Conservation (phyloP, 2,329 filamentous ascomycete genomes). For the Penicillium sp. region DNA sequence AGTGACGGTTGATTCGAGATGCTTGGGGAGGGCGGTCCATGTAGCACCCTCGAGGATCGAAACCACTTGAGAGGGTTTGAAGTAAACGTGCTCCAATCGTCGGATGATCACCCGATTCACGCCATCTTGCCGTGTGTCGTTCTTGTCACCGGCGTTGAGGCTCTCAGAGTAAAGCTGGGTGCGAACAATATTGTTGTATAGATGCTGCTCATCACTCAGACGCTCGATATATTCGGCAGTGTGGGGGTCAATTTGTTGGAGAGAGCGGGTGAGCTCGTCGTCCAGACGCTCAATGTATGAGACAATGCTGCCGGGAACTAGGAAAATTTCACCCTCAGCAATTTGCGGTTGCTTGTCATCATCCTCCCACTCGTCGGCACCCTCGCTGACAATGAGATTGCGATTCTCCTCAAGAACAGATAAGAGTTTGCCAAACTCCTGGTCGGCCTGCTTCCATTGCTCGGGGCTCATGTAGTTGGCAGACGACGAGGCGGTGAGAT, state of each 20-base stretch:
- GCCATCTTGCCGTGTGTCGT: slow-evolving; percentile 75
- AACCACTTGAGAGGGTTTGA: slow-evolving; percentile 93
- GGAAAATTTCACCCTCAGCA: slow-evolving; percentile 66
- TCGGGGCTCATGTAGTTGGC: slow-evolving; percentile 82
- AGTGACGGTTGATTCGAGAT: slow-evolving; percentile 72
- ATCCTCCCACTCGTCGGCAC: slow-evolving; percentile 96
- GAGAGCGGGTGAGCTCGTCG: slow-evolving; percentile 92
- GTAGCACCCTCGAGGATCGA: slow-evolving; percentile 90
- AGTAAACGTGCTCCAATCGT: slow-evolving; percentile 94
- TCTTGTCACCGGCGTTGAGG: slow-evolving; percentile 61
- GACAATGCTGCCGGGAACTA: slow-evolving; percentile 90
- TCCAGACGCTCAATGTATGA: slow-evolving; percentile 93
- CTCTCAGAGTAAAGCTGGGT: slow-evolving; percentile 82
- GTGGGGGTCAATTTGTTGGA: slow-evolving; percentile 96
- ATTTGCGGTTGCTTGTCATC: slow-evolving; percentile 85
- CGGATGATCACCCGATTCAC: slow-evolving; percentile 91
- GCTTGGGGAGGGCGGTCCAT: slow-evolving; percentile 71
- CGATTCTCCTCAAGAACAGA: slow-evolving; percentile 70
- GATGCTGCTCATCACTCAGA: slow-evolving; percentile 76
- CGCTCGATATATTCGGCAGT: slow-evolving; percentile 98
- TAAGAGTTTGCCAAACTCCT: slow-evolving; percentile 73
- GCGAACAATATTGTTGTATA: slow-evolving; percentile 91
- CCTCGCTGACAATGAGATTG: slow-evolving; percentile 81
- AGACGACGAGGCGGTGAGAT: slow-evolving; percentile 70
- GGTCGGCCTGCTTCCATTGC: slow-evolving; percentile 92